These are phyloP conservation scores for Croton setiger DNA, from an alignment of 441 rosid genomes.

Conservation along the genomic window DNA sequence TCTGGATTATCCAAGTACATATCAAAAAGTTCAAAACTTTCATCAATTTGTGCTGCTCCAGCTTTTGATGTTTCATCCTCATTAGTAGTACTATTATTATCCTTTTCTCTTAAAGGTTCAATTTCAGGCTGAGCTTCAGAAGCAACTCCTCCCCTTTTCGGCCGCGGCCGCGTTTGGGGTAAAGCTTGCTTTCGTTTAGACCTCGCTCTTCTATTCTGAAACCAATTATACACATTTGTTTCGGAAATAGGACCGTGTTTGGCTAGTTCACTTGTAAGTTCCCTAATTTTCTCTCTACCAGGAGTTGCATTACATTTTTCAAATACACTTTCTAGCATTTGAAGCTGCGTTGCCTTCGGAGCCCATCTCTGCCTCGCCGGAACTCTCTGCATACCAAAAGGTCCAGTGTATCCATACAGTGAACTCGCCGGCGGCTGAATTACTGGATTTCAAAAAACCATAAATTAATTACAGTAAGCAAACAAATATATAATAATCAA, in stretches of 20 bases:
- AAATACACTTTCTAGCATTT: conserved; percentile 61
- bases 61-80: conserved; percentile 19
- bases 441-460: conserved; percentile 23
- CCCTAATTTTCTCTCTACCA: conserved; percentile 56
- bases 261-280: conserved; percentile 53
- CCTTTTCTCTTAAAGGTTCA: too few relatives aligned
- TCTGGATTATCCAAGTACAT: conserved; percentile 53
- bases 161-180: not conserved
- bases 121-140: conserved; percentile 14
- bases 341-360: conserved; percentile 66
- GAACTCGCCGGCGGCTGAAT: conserved; percentile 32
- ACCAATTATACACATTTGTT: conserved; percentile 87
- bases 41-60: conserved; percentile 23
- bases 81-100: conserved; percentile 31
- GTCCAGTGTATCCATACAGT: conserved; percentile 35
- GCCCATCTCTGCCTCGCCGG: conserved; percentile 81
- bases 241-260: conserved; percentile 72
- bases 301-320: conserved; percentile 67
- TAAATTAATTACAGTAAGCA: too few relatives aligned
- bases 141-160: conserved; percentile 27
- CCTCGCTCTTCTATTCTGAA: conserved; percentile 79
- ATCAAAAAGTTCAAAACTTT: conserved; percentile 23
- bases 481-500: too few relatives aligned
- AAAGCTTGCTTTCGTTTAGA: conserved; percentile 53
- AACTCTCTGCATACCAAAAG: conserved; percentile 43